phyloP scores from a whole-genome alignment of 1,284 basidiomycete species.

The Ganoderma sinense region DNA sequence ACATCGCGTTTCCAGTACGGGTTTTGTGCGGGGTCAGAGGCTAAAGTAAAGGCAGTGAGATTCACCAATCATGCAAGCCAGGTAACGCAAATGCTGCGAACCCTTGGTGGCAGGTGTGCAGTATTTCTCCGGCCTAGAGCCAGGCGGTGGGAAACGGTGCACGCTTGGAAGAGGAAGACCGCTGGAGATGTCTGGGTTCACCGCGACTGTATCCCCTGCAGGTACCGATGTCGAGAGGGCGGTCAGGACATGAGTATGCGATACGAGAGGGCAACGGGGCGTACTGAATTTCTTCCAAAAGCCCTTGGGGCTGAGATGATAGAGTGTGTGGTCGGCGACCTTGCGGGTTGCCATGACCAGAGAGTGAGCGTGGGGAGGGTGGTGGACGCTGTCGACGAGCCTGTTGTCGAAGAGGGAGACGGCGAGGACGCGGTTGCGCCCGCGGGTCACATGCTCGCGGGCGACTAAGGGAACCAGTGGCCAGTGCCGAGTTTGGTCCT shows the following conservation, averaged over 20 bases:
- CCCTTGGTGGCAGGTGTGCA: constrained; percentile 89
- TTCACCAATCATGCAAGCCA: constrained; percentile 9
- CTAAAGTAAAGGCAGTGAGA: constrained; percentile 46
- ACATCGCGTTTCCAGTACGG: constrained; percentile 97
- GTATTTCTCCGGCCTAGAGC: constrained; percentile 86
- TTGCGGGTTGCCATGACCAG: constrained; percentile 72
- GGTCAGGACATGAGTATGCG: neutral
- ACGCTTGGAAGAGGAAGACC: constrained; percentile 83
- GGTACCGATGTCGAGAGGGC: constrained; percentile 1
- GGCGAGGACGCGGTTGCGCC: constrained; percentile 23
- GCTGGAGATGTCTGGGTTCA: constrained; percentile 92
- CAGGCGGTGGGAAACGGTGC: constrained; percentile 89
- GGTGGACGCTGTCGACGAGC: constrained; percentile 27
- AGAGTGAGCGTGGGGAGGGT: constrained; percentile 14
- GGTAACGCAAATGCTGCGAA: constrained; percentile 42
- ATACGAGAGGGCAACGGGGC: constrained; percentile 39
- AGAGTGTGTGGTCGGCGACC: constrained; percentile 84
- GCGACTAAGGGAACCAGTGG: constrained; percentile 7
- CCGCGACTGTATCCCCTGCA: constrained; percentile 75
- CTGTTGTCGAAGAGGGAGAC: constrained; percentile 15
- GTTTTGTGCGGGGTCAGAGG: constrained; percentile 84
- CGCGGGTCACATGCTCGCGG: constrained; percentile 26
- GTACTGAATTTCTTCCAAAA: constrained; percentile 96
- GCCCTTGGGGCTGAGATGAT: constrained; percentile 87
- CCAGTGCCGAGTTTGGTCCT: neutral